Evolutionary conservation across 2,329 filamentous ascomycete genomes (phyloP).

Genomic region (Talaromyces pinophilus): DNA sequence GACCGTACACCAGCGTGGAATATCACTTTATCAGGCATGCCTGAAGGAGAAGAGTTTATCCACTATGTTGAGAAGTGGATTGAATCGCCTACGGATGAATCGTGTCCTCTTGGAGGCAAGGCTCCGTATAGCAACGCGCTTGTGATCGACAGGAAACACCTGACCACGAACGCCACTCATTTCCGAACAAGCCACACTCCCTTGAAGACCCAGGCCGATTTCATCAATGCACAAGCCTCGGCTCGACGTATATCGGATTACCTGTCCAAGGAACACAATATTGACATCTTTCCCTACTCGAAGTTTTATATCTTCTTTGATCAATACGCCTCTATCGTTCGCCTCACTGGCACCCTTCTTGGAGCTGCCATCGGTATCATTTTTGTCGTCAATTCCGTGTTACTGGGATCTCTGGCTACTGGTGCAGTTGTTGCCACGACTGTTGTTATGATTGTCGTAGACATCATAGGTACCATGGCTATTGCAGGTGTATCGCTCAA

Average conservation of each 20-base stretch:
- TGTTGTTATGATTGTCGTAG: conserved; percentile 88
- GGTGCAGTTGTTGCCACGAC: conserved; percentile 80
- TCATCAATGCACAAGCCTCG: conserved; percentile 85
- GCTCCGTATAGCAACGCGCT: conserved; percentile 85
- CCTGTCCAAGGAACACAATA: conserved; percentile 69
- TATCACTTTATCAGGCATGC: conserved; percentile 85
- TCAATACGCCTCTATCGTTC: conserved; percentile 84
- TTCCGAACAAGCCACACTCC: conserved; percentile 91
- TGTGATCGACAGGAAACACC: conserved; percentile 68
- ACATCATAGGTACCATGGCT: conserved; percentile 95
- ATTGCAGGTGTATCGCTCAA: conserved; percentile 86
- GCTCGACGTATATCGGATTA: conserved; percentile 83
- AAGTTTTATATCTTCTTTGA: conserved; percentile 99
- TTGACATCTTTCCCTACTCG: conserved; percentile 92
- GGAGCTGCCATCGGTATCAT: conserved; percentile 84
- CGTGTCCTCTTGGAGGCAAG: conserved; percentile 84
- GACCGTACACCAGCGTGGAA: conserved; percentile 82
- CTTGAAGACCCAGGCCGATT: conserved; percentile 83
- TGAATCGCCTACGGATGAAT: conserved; percentile 72
- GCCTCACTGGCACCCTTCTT: conserved; percentile 75
- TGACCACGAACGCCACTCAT: conserved; percentile 77
- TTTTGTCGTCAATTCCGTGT: conserved; percentile 72
- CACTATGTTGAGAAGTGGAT: conserved; percentile 84
- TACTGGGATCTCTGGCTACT: conserved; percentile 82
- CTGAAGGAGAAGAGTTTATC: conserved; percentile 86